phyloP scores from a whole-genome alignment of 2,329 filamentous ascomycete species.

The Colletotrichum destructivum region DNA sequence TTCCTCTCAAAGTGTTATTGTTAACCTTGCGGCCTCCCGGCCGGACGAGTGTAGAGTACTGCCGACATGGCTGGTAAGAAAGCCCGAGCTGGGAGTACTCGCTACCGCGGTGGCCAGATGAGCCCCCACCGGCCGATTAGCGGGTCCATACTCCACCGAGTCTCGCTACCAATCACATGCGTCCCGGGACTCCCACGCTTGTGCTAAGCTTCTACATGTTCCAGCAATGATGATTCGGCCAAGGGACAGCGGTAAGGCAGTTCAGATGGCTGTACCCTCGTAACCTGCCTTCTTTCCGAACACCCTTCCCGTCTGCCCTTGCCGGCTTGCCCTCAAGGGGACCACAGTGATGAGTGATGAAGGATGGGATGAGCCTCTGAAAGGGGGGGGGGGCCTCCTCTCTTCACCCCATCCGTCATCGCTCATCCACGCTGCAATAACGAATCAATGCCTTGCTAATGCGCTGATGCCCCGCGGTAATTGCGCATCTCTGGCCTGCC shows the following conservation, averaged over 20 bases:
- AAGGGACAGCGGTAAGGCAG: background rate
- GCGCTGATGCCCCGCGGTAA: slow-evolving; percentile 28
- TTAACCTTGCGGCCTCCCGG: background rate
- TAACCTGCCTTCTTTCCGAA: slow-evolving; percentile 22
- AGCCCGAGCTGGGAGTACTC: background rate
- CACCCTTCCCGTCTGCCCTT: slow-evolving; percentile 16
- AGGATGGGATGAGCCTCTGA: background rate
- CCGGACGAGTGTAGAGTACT: slow-evolving; percentile 15
- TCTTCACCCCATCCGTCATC: slow-evolving; percentile 25
- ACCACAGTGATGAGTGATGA: background rate
- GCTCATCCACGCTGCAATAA: slow-evolving; percentile 3
- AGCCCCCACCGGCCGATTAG: slow-evolving; percentile 33
- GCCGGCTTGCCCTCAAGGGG: background rate
- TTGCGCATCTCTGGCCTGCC: slow-evolving; percentile 36
- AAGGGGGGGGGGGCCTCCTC: background rate
- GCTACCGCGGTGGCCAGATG: slow-evolving; percentile 8
- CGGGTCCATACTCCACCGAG: slow-evolving; percentile 11
- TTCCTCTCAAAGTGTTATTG: background rate
- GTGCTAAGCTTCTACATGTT: slow-evolving; percentile 37
- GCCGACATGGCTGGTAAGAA: background rate
- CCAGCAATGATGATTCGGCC: slow-evolving; percentile 13
- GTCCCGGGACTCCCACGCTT: background rate
- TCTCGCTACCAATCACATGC: slow-evolving; percentile 12
- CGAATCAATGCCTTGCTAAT: slow-evolving; percentile 19
- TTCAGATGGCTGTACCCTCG: slow-evolving; percentile 5